phyloP scores from a whole-genome alignment of 2,329 filamentous ascomycete species.

The Plenodomus lindquistii region DNA sequence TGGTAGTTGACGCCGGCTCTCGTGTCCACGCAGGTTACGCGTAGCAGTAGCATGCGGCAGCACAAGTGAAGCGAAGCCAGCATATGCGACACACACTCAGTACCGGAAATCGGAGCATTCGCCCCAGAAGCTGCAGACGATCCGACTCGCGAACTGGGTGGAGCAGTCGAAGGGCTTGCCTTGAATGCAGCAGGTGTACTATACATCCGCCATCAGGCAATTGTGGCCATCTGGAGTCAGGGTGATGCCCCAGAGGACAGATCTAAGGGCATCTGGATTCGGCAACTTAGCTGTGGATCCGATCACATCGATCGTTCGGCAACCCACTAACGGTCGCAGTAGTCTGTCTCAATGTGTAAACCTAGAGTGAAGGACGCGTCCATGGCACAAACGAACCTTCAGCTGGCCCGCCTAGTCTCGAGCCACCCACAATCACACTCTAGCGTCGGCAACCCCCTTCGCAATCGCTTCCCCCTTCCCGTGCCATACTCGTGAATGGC shows the following conservation, averaged over 20 bases:
- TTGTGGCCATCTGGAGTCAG: background rate
- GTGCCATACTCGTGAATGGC: constrained; percentile 12
- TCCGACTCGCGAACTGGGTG: background rate
- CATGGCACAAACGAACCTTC: background rate
- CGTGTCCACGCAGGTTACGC: background rate
- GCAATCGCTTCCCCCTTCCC: constrained; percentile 26
- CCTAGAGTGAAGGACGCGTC: background rate
- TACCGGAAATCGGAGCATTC: background rate
- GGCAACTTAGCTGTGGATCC: background rate
- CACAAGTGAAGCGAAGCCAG: background rate
- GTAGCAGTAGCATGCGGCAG: background rate
- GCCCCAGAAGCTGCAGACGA: background rate
- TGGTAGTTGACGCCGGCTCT: background rate
- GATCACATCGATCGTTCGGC: background rate
- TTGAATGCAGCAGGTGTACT: no score
- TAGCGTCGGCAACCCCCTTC: no score
- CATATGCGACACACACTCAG: background rate
- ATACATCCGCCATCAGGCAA: background rate
- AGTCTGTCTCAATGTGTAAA: background rate
- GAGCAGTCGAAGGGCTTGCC: background rate
- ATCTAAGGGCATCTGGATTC: background rate
- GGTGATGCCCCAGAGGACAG: background rate
- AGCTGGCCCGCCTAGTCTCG: constrained; percentile 9
- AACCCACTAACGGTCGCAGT: background rate
- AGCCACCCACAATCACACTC: background rate